These are phyloP conservation scores for Blastobotrys americana DNA, from an alignment of 805 yeast genomes.

Conservation along the genomic window DNA sequence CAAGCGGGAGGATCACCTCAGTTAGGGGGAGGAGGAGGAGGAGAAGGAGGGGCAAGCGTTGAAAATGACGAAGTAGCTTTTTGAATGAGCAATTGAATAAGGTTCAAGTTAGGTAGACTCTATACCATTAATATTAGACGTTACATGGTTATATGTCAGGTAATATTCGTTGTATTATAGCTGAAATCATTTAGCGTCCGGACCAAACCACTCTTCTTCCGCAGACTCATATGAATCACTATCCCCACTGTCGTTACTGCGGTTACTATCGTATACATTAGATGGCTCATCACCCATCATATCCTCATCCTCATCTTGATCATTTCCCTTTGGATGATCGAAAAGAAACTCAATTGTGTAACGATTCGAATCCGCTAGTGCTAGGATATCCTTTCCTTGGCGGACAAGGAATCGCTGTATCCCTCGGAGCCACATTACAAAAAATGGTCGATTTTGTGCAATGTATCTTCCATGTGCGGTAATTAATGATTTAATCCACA, in stretches of 20 bases:
- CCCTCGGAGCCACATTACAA: conserved; percentile 56
- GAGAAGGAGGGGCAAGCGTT: too few relatives aligned
- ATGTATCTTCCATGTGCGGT: conserved; percentile 74
- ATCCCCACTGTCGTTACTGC: conserved; percentile 24
- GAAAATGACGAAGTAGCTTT: too few relatives aligned
- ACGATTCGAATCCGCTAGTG: conserved; percentile 25
- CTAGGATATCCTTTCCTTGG: conserved; percentile 58
- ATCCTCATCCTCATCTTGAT: conserved; percentile 11
- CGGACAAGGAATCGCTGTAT: conserved; percentile 69
- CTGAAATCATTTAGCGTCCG: conserved; percentile 12
- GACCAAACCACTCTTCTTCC: conserved; percentile 33
- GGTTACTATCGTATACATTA: conserved; percentile 31
- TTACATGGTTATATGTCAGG: too few relatives aligned
- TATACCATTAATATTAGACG: too few relatives aligned
- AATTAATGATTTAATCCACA: conserved; percentile 71
- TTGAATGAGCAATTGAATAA: too few relatives aligned
- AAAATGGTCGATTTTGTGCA: conserved; percentile 51
- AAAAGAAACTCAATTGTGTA: conserved; percentile 19
- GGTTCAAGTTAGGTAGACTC: too few relatives aligned
- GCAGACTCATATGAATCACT: conserved; percentile 32
- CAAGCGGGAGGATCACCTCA: too few relatives aligned
- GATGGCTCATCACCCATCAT: conserved; percentile 23
- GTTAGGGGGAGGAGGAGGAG: too few relatives aligned
- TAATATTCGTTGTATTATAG: too few relatives aligned
- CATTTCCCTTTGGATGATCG: conserved; percentile 7